These are phyloP conservation scores for Arabidopsis arenosa DNA, from an alignment of 345 rosid species.

Conservation along the genomic window DNA sequence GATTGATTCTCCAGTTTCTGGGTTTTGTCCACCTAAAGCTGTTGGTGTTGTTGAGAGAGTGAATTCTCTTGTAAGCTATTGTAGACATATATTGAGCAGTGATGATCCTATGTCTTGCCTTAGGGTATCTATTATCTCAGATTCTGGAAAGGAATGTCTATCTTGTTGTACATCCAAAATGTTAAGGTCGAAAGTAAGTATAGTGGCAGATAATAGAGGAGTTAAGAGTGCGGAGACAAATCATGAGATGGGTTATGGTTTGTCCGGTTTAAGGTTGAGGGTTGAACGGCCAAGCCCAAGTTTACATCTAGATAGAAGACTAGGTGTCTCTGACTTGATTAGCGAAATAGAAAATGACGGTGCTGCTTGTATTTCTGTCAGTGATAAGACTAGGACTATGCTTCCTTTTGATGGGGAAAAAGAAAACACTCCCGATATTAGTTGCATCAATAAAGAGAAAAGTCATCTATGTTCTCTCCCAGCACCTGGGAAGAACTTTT, in stretches of 20 bases:
- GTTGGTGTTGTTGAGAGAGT: conserved; percentile 48
- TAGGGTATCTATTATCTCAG: conserved; percentile 44
- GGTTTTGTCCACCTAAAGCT: conserved; percentile 32
- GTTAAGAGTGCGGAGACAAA: conserved; percentile 31
- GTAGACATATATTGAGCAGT: conserved; percentile 61
- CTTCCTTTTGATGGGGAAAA: conserved; percentile 31
- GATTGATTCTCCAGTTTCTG: conserved; percentile 27
- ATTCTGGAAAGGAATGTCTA: conserved; percentile 35
- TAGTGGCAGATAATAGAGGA: conserved; percentile 38
- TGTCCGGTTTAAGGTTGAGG: conserved; percentile 34
- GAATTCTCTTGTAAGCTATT: conserved; percentile 52
- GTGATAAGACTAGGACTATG: conserved; percentile 33
- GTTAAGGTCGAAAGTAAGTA: conserved; percentile 28
- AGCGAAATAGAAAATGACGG: conserved; percentile 12
- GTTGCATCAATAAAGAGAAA: conserved; percentile 31
- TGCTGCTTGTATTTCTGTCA: conserved; percentile 38
- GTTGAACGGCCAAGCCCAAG: conserved; percentile 33
- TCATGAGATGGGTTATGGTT: conserved; percentile 31
- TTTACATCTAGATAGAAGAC: conserved; percentile 25
- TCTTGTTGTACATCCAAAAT: conserved; percentile 33
- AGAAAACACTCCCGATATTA: conserved; percentile 32
- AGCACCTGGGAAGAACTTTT: conserved; percentile 74
- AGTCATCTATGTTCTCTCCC: conserved; percentile 29
- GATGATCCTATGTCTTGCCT: conserved; percentile 68
- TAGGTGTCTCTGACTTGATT: conserved; percentile 27